These are phyloP conservation scores for Debaryomyces nepalensis DNA, from an alignment of 1,139 yeast genomes.

Conservation along the genomic window DNA sequence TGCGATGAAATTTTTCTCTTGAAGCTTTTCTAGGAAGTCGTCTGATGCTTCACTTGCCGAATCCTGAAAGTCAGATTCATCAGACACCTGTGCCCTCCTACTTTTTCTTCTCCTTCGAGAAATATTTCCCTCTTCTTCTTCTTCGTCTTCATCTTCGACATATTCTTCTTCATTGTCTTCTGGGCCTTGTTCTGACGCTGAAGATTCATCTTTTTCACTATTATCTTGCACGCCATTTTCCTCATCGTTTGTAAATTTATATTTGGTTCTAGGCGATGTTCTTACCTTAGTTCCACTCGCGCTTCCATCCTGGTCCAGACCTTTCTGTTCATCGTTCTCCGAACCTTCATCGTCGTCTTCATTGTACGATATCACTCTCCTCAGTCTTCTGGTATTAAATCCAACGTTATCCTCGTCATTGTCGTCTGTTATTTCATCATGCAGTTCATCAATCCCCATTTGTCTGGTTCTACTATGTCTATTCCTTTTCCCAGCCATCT, in stretches of 20 bases:
- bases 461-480: conserved; percentile 19
- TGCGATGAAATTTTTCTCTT: conserved; percentile 43
- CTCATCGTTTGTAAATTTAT: conserved; percentile 21
- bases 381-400: conserved; percentile 15
- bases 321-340: conserved; percentile 16
- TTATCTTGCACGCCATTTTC: conserved; percentile 19
- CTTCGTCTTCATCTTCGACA: conserved; percentile 37
- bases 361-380: conserved; percentile 21
- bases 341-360: conserved; percentile 25
- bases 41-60: conserved; percentile 36
- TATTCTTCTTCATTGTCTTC: conserved; percentile 25
- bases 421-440: conserved; percentile 2
- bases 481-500: conserved; percentile 11
- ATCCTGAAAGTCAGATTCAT: conserved; percentile 32
- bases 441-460: conserved; percentile 7
- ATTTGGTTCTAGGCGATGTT: conserved; percentile 8
- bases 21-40: conserved; percentile 34
- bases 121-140: conserved; percentile 30
- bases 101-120: conserved; percentile 23
- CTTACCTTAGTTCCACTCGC: conserved; percentile 16
- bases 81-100: conserved; percentile 25
- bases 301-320: conserved; percentile 14
- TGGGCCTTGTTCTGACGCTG: conserved; percentile 12
- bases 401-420: conserved; percentile 17
- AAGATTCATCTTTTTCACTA: conserved; percentile 16